Evolutionary conservation across 495 filamentous ascomycete genomes (phyloP), one percentile per base, ranked within the genome.

Genomic region (Aspergillus biplanus): DNA sequence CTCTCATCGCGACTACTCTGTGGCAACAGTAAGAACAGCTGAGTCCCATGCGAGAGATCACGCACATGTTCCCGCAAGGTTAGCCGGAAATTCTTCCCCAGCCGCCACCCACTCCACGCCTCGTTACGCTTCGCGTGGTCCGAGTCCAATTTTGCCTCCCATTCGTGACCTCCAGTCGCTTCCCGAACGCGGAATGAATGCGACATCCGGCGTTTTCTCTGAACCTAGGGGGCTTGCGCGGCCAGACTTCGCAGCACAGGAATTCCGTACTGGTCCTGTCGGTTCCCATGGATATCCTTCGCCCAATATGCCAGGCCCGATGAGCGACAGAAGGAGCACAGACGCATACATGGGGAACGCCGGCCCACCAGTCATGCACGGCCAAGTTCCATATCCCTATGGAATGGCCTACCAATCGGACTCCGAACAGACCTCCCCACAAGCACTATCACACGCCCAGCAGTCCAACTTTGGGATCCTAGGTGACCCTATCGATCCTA

Each of bases 401-500:
- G 49, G 56, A 0, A 70, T 77, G 68, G 59, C 67, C 2, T 79
- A 77, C 47, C 70, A 63, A 13, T 70, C 69, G 33, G 74, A 79
- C 33, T 67, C 68, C 4, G 78, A 81, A 33, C 73, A 73, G 46
- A 54, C 68, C 6, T 73, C 76, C 18, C 66, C 72, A 21, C 71
- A 68, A 13, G 59, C 68, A 39, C 65, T 75, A 62, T 65, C 60
- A 1, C 76, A 75, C 33, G 68, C 69, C 5, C 75, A 70, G 31
- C 73, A 76, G 53, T 76, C 78, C 16, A 81, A 78, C 56, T 82
- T 82, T 61, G 76, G 79, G 21, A 71, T 80, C 21, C 68, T 83
- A 60, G 77, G 79, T 0, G 81, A 82, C 56, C 59, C 74, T 31
- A 71, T 72, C 54, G 79, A 83, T 58, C 68, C 79, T 4, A 76